Conservation (phyloP, 768 basidiomycete genomes). For the Pulveroboletus sp. region DNA sequence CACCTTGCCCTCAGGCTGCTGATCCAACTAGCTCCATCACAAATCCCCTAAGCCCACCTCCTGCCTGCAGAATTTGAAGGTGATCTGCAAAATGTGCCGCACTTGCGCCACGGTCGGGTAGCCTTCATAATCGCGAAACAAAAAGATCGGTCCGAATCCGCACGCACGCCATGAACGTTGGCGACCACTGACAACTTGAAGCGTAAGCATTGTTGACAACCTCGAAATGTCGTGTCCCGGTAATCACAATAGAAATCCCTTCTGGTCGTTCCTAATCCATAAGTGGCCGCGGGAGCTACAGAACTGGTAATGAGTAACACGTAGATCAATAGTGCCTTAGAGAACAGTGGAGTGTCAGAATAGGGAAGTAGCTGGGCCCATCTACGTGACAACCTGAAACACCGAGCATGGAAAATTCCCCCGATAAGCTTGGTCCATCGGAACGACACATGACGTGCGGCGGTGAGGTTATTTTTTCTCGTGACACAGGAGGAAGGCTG, state of each 20-base stretch:
- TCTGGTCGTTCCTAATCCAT: not conserved
- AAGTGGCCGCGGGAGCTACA: not conserved
- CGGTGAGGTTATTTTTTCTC: not conserved
- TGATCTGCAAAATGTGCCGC: not conserved
- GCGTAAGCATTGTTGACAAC: not conserved
- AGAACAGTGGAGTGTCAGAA: no score
- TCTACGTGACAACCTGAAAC: not conserved
- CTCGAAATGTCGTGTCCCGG: not conserved
- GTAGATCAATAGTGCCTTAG: no score
- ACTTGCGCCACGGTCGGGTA: slow-evolving; percentile 1
- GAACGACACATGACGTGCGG: not conserved
- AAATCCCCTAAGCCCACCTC: no score
- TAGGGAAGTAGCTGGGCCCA: not conserved
- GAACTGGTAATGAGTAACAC: no score
- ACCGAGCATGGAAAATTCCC: not conserved
- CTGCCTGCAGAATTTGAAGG: not conserved
- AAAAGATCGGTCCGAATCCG: slow-evolving; percentile 1
- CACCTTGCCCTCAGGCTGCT: no score
- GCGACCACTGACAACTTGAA: no score
- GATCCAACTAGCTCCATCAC: not conserved
- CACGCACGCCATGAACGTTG: not conserved
- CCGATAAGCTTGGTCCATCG: not conserved
- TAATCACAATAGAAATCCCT: not conserved
- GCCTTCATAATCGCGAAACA: slow-evolving; percentile 6
- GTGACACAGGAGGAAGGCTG: not conserved